phyloP scores from a whole-genome alignment of 305 asterid genomes.

The Fraxinus albicans region DNA sequence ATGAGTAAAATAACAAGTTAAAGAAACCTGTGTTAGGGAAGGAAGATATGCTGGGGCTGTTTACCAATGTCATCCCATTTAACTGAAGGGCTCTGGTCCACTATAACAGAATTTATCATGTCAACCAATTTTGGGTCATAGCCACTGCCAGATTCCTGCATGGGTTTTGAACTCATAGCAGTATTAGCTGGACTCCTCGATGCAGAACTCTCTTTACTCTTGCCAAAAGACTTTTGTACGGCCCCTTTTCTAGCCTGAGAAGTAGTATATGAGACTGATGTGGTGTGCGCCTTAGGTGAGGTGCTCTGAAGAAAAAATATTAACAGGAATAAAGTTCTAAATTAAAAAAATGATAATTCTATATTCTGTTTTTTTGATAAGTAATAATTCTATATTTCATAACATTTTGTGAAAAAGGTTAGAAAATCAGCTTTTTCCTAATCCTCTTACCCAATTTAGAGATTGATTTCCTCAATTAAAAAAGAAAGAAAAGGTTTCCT shows the following conservation, averaged over 20 bases:
- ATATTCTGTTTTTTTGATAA: not conserved
- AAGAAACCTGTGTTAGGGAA: slow-evolving; percentile 18
- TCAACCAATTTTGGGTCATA: slow-evolving; percentile 81
- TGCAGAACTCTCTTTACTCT: slow-evolving; percentile 32
- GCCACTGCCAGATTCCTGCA: slow-evolving; percentile 48
- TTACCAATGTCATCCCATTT: slow-evolving; percentile 99
- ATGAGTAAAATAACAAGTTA: slow-evolving; percentile 2
- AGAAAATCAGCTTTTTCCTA: slow-evolving; percentile 21
- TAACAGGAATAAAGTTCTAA: slow-evolving; percentile 15
- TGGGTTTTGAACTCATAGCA: slow-evolving; percentile 39
- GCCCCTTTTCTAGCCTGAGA: slow-evolving; percentile 53
- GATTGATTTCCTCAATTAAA: slow-evolving; percentile 14
- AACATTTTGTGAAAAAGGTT: slow-evolving; percentile 12
- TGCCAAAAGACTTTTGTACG: slow-evolving; percentile 44
- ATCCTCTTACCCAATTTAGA: slow-evolving; percentile 15
- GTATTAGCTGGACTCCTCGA: slow-evolving; percentile 42
- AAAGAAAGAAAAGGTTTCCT: slow-evolving; percentile 1
- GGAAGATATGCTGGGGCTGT: slow-evolving; percentile 28
- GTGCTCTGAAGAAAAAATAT: slow-evolving; percentile 46
- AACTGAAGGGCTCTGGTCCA: slow-evolving; percentile 89
- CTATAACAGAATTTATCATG: slow-evolving; percentile 86
- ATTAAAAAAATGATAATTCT: slow-evolving; percentile 20
- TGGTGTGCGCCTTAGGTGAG: slow-evolving; percentile 47
- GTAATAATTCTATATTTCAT: too few relatives aligned
- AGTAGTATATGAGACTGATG: slow-evolving; percentile 39